Conservation (phyloP, 345 rosid species). For the Carallia brachiata region DNA sequence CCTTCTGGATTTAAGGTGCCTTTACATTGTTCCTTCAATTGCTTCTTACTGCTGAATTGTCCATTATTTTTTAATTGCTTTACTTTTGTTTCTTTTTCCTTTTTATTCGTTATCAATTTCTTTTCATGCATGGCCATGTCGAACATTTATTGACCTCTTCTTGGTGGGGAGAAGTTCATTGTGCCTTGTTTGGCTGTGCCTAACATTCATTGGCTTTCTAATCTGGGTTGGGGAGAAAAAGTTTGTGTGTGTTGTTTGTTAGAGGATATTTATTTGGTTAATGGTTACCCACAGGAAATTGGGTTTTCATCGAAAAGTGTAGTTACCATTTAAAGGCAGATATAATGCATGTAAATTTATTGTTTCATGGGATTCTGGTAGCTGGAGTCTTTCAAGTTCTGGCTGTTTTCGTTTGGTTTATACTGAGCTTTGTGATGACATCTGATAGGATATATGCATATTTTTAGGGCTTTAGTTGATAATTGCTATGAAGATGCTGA, state of each 20-base stretch:
- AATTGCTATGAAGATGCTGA: neutral
- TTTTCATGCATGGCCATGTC: neutral
- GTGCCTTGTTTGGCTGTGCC: too few relatives aligned
- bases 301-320: neutral
- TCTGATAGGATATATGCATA: neutral
- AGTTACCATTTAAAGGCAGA: slow-evolving; percentile 1
- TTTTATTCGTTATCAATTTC: neutral
- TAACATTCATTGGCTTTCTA: too few relatives aligned
- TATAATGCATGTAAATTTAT: neutral
- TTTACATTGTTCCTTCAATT: neutral
- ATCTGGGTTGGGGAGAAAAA: neutral
- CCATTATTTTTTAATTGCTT: neutral
- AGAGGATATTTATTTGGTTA: neutral
- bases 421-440: too few relatives aligned
- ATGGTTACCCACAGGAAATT: neutral
- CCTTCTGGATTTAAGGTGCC: slow-evolving; percentile 88
- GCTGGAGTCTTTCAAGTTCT: neutral
- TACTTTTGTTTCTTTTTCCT: too few relatives aligned
- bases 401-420: too few relatives aligned
- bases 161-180: neutral
- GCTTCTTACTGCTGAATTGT: neutral
- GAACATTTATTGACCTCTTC: neutral
- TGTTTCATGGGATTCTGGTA: neutral
- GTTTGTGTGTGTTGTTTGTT: neutral
- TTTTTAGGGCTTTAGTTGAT: neutral